Evolutionary conservation across 1,284 basidiomycete genomes (phyloP), one percentile per base, ranked within the genome.

Genomic region (Puccinia triticina): DNA sequence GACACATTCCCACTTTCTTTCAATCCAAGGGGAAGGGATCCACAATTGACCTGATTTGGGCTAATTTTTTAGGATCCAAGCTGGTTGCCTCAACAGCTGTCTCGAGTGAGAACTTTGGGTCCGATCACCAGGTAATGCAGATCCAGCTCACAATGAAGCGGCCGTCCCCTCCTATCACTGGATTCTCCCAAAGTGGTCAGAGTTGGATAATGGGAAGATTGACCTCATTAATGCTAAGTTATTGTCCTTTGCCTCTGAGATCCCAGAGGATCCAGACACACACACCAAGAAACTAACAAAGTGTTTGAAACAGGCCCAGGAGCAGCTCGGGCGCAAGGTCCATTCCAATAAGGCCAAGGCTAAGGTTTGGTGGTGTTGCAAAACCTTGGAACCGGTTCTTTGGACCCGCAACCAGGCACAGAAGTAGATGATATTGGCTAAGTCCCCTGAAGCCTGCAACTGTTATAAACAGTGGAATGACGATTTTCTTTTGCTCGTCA

Each of bases 301-400:
- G 23, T 37, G 12, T n/a, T 2, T 64, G 14, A 29, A 64, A 29
- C 5, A 7, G 5, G 14, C 29, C 14, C 59, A 64, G 59, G 59
- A 64, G 2, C 11, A 3, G 4, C 4, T 64, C 4, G 73, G 53
- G 2, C 26, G 21, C 16, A 57, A 26, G 37, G 73, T 76, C 1
- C 26, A 21, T 8, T 53, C 73, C 0, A 48, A 73, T 18, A 10
- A 12, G 0, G 3, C 5, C 50, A 57, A 59, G 55, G 50, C n/a
- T 7, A 76, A 59, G 40, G 8, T 29, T 18, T 76, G 73, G 73
- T 76, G 73, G 73, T 48, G 53, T 40, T 59, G 59, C 53, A 55
- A 21, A 40, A 40, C 37, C 2, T 48, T 76, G 14, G 55, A 76
- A 11, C 73, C 48, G 21, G 29, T 74, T 1, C 1, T 74, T 4